These are phyloP conservation scores for Mrakiaceae sp. DNA, from an alignment of 1,284 basidiomycete genomes.

Conservation along the genomic window DNA sequence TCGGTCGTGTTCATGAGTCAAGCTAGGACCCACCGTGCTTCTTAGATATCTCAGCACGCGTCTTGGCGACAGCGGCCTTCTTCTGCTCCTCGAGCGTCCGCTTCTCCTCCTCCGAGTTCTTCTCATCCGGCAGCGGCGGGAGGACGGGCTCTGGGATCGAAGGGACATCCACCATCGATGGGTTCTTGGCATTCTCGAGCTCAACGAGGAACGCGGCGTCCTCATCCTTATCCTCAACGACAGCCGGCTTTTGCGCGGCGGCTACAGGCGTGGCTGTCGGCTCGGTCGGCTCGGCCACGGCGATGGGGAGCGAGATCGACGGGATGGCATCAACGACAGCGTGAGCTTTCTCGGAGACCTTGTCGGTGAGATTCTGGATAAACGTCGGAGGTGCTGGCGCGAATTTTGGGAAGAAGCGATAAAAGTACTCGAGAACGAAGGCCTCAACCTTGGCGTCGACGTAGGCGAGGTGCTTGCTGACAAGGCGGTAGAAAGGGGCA, in stretches of 20 bases:
- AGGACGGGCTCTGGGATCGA: conserved; percentile 1
- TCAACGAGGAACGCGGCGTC: conserved; percentile 13
- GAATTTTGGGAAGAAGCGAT: too few species aligned
- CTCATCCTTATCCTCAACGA: conserved; percentile 6
- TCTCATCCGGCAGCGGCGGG: neutral
- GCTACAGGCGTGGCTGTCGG: too few species aligned
- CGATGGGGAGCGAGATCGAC: too few species aligned
- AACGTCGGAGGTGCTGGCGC: neutral
- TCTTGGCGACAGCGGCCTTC: conserved; percentile 7
- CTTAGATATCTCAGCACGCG: conserved; percentile 11
- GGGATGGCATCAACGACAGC: too few species aligned
- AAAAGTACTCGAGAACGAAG: neutral
- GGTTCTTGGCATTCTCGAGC: conserved; percentile 8
- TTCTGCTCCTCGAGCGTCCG: neutral
- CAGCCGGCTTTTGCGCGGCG: neutral
- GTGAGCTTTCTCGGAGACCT: too few species aligned
- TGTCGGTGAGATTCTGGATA: neutral
- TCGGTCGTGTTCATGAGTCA: too few species aligned
- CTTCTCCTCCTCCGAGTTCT: conserved; percentile 4
- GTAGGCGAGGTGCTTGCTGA: neutral
- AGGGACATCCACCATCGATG: conserved; percentile 6
- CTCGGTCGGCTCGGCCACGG: too few species aligned
- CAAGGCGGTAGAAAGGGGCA: neutral
- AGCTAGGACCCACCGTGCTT: neutral
- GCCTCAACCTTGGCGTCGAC: neutral